phyloP scores from a whole-genome alignment of 176 grass and related monocot genomes.

The Tuctoria greenei region DNA sequence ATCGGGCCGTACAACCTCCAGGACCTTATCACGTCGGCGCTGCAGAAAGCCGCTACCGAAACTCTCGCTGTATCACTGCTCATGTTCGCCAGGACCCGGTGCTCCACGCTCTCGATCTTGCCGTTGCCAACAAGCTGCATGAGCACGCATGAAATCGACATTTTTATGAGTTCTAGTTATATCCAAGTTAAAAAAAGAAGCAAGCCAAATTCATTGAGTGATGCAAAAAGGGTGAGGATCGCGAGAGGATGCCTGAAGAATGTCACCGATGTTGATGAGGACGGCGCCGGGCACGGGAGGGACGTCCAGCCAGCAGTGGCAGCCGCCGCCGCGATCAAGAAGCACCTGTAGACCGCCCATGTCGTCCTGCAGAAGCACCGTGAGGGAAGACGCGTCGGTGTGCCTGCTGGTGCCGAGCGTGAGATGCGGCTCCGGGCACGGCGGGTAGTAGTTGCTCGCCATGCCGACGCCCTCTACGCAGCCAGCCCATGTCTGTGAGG shows the following conservation, averaged over 20 bases:
- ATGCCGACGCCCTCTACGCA: slow-evolving; percentile 5
- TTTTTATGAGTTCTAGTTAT: no score
- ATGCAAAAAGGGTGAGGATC: not conserved
- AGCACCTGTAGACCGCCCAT: not conserved
- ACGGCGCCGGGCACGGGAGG: not conserved
- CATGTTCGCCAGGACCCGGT: not conserved
- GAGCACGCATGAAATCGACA: no score
- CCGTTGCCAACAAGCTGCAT: not conserved
- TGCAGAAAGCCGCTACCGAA: not conserved
- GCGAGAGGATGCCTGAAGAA: not conserved
- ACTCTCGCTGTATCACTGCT: not conserved
- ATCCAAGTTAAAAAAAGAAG: no score
- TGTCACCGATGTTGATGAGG: not conserved
- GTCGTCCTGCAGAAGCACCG: not conserved
- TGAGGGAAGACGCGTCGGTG: not conserved
- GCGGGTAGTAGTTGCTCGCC: not conserved
- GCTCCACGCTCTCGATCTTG: not conserved
- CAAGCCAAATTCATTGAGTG: not conserved
- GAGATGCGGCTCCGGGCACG: not conserved
- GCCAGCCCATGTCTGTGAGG: not conserved
- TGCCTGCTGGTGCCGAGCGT: not conserved
- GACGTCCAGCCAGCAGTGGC: not conserved
- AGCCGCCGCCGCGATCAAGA: not conserved
- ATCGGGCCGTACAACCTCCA: not conserved
- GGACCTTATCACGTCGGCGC: not conserved